Conservation (phyloP, 129 eudicot species). For the Pittosporum tobira region DNA sequence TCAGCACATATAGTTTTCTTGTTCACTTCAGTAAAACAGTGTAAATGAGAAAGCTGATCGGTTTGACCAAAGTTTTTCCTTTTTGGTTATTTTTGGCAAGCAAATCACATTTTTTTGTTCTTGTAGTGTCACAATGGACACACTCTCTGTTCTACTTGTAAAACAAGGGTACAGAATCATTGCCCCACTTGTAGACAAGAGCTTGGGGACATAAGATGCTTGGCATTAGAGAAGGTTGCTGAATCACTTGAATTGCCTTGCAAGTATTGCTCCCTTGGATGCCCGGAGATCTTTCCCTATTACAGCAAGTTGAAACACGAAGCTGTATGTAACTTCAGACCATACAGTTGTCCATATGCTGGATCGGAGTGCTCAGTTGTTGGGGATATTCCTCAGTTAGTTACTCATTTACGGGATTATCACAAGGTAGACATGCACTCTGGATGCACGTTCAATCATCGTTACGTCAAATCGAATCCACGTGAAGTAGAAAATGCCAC, state of each 20-base stretch:
- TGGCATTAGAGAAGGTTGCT: constrained; percentile 48
- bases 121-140: constrained; percentile 51
- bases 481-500: constrained; percentile 52
- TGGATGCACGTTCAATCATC: constrained; percentile 50
- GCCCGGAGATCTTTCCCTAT: constrained; percentile 48
- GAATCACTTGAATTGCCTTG: constrained; percentile 49
- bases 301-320: constrained; percentile 49
- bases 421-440: constrained; percentile 56
- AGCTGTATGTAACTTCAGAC: constrained; percentile 39
- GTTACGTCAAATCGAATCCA: constrained; percentile 50
- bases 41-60: not conserved
- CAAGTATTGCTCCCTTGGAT: constrained; percentile 39
- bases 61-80: not conserved
- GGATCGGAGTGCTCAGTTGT: constrained; percentile 48
- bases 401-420: constrained; percentile 41
- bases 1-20: not conserved
- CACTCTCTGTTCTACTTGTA: constrained; percentile 47
- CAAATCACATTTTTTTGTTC: not conserved
- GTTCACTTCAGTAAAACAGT: not conserved
- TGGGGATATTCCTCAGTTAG: constrained; percentile 35
- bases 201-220: constrained; percentile 44
- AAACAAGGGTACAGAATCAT: constrained; percentile 39
- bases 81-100: not conserved
- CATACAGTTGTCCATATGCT: constrained; percentile 48
- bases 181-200: constrained; percentile 51